Evolutionary conservation across 306 rosid genomes (phyloP), one percentile per base, ranked within the genome.

Genomic region (Datisca glomerata): DNA sequence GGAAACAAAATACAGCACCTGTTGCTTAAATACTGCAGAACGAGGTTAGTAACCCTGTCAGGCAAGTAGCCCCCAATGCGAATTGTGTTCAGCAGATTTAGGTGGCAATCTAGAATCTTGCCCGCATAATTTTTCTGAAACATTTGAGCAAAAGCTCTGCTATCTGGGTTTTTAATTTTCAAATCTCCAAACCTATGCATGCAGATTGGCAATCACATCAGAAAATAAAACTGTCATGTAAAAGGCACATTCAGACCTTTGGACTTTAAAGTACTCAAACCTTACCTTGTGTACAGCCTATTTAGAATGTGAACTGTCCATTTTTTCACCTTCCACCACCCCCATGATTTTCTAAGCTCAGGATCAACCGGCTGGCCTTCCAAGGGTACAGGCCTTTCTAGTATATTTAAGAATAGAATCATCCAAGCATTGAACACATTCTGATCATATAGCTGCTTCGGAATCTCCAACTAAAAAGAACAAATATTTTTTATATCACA

Each of bases 311-410:
- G 98, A 51, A 84, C 87, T 6, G 98, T 89, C 98, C 98, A 84
- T 60, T 89, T 89, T 83, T 84, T 89, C 74, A 84, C 98, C 76
- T 89, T 89, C 98, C 98, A 89, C 98, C 98, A 84, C 20, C 80
- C 98, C 98, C 98, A 89, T 51, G 96, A 58, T 63, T 89, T 89
- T 61, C 89, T 63, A 45, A 68, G 68, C 37, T 89, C 95, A 0
- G 86, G 93, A 64, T 89, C 96, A 22, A 57, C 52, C 47, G 98
- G 93, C 64, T 84, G 86, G 45, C 98, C 98, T 66, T 89, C 98
- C 41, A 60, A 37, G 19, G 98, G 98, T 14, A 89, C 98, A 9
- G 95, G 79, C 51, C 93, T 84, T 71, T 80, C 95, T 75, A 89
- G 61, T 41, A 77, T 56, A 73, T 67, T 84, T 43, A 89, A 72